Base-by-base conservation (phyloP, 441 rosid genomes). In the Gossypium schwendimanii region DNA sequence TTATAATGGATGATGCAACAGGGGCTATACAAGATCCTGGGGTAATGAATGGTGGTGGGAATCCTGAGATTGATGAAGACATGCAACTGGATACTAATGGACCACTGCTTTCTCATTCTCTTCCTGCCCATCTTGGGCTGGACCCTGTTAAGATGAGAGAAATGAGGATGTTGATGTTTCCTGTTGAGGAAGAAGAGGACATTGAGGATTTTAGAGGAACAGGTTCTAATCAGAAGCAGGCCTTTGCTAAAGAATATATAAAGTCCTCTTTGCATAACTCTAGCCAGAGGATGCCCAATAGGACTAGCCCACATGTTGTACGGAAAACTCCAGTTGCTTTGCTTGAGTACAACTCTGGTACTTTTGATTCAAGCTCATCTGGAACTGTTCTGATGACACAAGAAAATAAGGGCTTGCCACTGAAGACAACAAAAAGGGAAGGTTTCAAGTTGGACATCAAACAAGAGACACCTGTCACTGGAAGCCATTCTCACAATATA, bases 51-150 rank as follows among this genome's bases (percentile, higher is more conserved):
- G 88, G 76, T 69, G 85, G 76, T 45, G 84, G 86, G 76, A 67
- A 79, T 68, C 71, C 76, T 62, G 87, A 80, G 41, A 65, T 74
- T 70, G 82, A 81, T 80, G 84, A 83, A 69, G 93, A 81, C 54
- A 59, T 78, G 75, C 82, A 33, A 65, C 78, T 75, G 63, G 85
- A 86, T 73, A 72, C 77, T 80, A 77, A 50, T 68, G 89, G 82
- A 70, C 81, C 86, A 14, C 82, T 87, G 83, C 95, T 95, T 84
- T 89, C 96, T 82, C 98, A 91, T 81, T 93, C 99, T 79, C 96
- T 93, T 78, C 99, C 98, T 67, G 83, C 97, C 11, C 95, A 90
- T 89, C 89, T 95, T 49, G 88, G 98, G 66, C 97, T 93, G 81
- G 97, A 95, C 78, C 98, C 94, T 3, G 81, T 71, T 68, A 90